phyloP scores from a whole-genome alignment of 495 filamentous ascomycete species.

The Penicillium pancosmium region DNA sequence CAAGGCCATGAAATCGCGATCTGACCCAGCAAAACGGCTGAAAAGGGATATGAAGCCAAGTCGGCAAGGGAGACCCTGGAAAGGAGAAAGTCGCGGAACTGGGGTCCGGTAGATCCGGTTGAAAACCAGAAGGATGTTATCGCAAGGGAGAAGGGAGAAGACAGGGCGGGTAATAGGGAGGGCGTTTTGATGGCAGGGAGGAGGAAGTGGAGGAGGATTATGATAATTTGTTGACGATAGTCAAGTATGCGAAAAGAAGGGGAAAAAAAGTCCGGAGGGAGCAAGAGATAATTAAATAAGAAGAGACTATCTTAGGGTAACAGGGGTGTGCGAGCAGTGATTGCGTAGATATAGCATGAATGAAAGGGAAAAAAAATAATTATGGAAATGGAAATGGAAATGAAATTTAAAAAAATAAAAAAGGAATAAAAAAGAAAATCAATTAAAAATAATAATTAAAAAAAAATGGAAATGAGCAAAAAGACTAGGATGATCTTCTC shows the following conservation, averaged over 20 bases:
- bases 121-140: slow-evolving; percentile 33
- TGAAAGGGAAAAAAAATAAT: slow-evolving; percentile 12
- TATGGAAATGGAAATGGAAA: slow-evolving; percentile 3
- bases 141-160: slow-evolving; percentile 42
- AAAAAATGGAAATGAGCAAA: slow-evolving; percentile 8
- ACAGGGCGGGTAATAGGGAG: slow-evolving; percentile 23
- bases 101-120: slow-evolving; percentile 42
- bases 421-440: slow-evolving; percentile 9
- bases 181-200: slow-evolving; percentile 7
- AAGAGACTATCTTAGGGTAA: neutral
- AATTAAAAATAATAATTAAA: slow-evolving; percentile 15
- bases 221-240: neutral
- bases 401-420: slow-evolving; percentile 11
- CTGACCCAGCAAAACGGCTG: slow-evolving; percentile 35
- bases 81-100: slow-evolving; percentile 46
- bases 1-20: slow-evolving; percentile 37
- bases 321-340: slow-evolving; percentile 17
- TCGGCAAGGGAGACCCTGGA: slow-evolving; percentile 45
- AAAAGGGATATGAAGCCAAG: slow-evolving; percentile 35
- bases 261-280: slow-evolving; percentile 10
- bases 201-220: neutral
- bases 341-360: slow-evolving; percentile 38
- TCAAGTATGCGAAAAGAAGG: slow-evolving; percentile 27
- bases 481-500: slow-evolving; percentile 9
- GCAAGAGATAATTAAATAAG: slow-evolving; percentile 18